A percentile compares a stretch with the other conserved stretches of the same genome.
These are phyloP conservation scores for Boletellus sp. DNA, from an alignment of 768 basidiomycete species.

Conservation along the genomic window DNA sequence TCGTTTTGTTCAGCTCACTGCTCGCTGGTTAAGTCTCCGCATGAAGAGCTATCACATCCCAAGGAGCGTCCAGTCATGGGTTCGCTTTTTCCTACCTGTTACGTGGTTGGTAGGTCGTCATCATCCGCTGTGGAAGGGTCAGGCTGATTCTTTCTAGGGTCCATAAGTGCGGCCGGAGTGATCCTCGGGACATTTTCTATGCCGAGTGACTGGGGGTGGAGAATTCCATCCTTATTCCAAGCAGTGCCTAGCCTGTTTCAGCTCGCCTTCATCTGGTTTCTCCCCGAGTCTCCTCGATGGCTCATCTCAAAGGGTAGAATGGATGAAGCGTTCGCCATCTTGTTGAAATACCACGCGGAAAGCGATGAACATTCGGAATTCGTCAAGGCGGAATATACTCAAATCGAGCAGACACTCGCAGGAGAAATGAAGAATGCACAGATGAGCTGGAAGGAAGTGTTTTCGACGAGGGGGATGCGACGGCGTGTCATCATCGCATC, in stretches of 20 bases:
- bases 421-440: constrained; percentile 5
- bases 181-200: constrained; percentile 66
- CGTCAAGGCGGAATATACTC: constrained; percentile 52
- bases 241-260: constrained; percentile 50
- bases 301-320: constrained; percentile 52
- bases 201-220: constrained; percentile 58
- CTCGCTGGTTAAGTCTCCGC: not conserved
- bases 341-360: constrained; percentile 59
- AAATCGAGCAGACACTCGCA: constrained; percentile 55
- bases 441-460: not conserved
- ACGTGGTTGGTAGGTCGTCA: too few species aligned
- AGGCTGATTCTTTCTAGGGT: constrained; percentile 3
- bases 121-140: not conserved
- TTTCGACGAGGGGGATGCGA: constrained; percentile 11
- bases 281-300: constrained; percentile 67
- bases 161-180: constrained; percentile 39
- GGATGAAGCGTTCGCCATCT: constrained; percentile 43
- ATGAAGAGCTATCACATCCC: constrained; percentile 7
- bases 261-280: constrained; percentile 48
- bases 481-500: constrained; percentile 10
- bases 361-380: constrained; percentile 50
- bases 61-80: constrained; percentile 9
- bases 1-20: not conserved
- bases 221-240: constrained; percentile 58
- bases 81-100: too few species aligned